Base-by-base conservation (phyloP, 805 yeast genomes). In the Candida coleopterorum region DNA sequence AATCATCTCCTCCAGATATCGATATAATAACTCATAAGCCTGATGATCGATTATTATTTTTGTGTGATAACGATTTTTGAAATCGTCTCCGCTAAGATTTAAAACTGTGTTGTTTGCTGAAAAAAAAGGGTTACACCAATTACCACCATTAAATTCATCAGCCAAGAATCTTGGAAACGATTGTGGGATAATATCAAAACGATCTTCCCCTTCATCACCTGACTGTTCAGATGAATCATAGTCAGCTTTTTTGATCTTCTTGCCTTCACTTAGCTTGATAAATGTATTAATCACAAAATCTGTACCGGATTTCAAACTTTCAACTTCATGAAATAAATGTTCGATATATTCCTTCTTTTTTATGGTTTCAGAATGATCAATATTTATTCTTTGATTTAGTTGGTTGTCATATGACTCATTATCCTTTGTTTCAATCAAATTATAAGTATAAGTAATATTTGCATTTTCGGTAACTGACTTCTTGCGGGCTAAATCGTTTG, bases 141-240 rank as follows among this genome's bases (percentile, higher is more conserved):
- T 79, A n/a, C 89, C 90, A 12, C 88, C 90, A 46, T 79, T 79
- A 53, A 79, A 83, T 37, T 74, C 76, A 20, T 78, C 77, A 28
- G 72, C 67, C 14, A 84, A 58, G 48, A 83, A 80, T 41, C 93
- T 66, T 7, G 93, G 88, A 44, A 79, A 75, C 2, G 79, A 60
- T 51, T 81, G 82, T 0, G 90, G 93, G 24, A 81, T 42, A 11
- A 58, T 35, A 32, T 64, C 57, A 42, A 48, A 56, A 16, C 71
- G 43, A 23, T 60, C 64, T 34, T 56, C 60, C 5, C 68, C 55
- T 24, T 50, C 57, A 16, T 51, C 54, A n/a, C 59, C 66, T 0
- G 67, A 57, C 5, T 48, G 54, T 39, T 63, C 71, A 2, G 68
- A 58, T 3, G 57, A 55, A 41, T 63, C 64, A 42, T 67, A 67